Conservation (phyloP, 1,284 basidiomycete species). For the Stereum hirsutum region DNA sequence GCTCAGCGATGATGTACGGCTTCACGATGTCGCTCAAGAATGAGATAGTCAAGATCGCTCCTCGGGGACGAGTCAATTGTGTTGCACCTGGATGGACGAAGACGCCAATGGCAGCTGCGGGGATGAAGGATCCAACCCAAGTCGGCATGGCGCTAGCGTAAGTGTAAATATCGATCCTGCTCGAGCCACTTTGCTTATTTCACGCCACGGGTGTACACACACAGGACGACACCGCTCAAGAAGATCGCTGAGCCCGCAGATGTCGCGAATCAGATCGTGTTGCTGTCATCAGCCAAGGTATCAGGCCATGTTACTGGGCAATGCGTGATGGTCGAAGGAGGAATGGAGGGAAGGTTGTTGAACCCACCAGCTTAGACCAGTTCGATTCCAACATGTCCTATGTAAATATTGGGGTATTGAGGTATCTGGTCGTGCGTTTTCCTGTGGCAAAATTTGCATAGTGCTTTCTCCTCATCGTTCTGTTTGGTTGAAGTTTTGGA, state of each 20-base stretch:
- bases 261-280: conserved; percentile 55
- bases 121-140: conserved; percentile 33
- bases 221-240: conserved; percentile 56
- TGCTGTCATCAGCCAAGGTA: conserved; percentile 50
- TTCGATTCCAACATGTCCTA: too few relatives aligned
- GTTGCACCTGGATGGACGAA: conserved; percentile 67
- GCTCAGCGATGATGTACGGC: conserved; percentile 64
- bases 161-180: too few relatives aligned
- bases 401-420: too few relatives aligned
- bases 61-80: conserved; percentile 60
- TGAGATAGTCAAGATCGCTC: conserved; percentile 71
- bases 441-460: too few relatives aligned
- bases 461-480: too few relatives aligned
- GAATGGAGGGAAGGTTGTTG: conserved; percentile 62
- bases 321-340: conserved; percentile 64
- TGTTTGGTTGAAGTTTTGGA: too few relatives aligned
- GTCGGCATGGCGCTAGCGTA: conserved; percentile 45
- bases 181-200: too few relatives aligned
- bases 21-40: conserved; percentile 64
- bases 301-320: conserved; percentile 71
- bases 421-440: too few relatives aligned
- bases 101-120: conserved; percentile 48
- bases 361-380: too few relatives aligned
- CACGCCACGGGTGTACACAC: too few relatives aligned
- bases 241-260: conserved; percentile 59